Evolutionary conservation across 2,329 filamentous ascomycete genomes (phyloP), one percentile per base, ranked within the genome.

Genomic region (Lachnellula hyalina): DNA sequence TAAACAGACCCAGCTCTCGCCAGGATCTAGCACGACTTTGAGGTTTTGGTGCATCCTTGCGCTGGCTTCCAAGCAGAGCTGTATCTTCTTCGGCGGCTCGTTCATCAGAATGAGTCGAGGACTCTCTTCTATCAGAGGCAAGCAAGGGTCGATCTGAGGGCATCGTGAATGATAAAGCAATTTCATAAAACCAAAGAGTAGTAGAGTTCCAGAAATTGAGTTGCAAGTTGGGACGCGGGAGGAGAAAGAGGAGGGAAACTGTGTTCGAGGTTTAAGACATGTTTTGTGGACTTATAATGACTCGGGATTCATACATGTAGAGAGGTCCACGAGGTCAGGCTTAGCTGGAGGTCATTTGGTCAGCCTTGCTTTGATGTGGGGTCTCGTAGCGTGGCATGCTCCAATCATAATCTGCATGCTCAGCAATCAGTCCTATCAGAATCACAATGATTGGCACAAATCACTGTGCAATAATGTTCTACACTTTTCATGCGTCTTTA

Each of bases 1-100:
- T 73, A 68, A 96, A 92, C 59, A 96, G 74, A 23, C 86, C 81
- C 51, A 89, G 71, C 69, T 96, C 90, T 58, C 87, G 83, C 82
- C 83, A 87, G 67, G 80, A 78, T 53, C 81, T 70, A 70, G 82
- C 81, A 56, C 71, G 71, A 52, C 62, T 65, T 61, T 54, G 65
- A 56, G 45, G 58, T 59, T 47, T 59, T 55, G 47, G 53, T 21
- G 41, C 59, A 60, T 25, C 63, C 63, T 47, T 67, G 57, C 55
- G 49, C 56, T 53, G 70, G 60, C 51, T 61, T 51, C 67, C 69
- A 28, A 70, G 64, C 28, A 73, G 63, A 3, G 68, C 67, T 54
- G 72, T 70, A 53, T 74, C 71, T 60, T 73, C 71, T 32, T 69
- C 79, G 47, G 78, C 76, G 60, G 78, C 77, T 59, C 74, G 75